Conservation (phyloP, 768 basidiomycete genomes). For the Grammothele lineata region DNA sequence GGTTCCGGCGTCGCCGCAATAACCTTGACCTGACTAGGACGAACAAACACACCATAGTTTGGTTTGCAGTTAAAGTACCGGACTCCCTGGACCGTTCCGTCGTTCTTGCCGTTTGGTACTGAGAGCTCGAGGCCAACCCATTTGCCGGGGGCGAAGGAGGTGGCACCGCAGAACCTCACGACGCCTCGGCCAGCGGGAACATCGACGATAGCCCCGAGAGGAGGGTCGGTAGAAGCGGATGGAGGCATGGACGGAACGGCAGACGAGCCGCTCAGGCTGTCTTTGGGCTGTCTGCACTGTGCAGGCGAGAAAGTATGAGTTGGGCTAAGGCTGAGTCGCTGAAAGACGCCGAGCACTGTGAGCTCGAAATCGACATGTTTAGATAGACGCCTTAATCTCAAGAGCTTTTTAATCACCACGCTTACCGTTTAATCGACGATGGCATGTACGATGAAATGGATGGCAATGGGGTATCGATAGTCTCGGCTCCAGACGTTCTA, state of each 20-base stretch:
- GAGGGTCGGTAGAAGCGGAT: constrained; percentile 33
- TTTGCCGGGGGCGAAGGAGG: constrained; percentile 82
- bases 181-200: constrained; percentile 78
- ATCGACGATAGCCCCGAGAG: constrained; percentile 73
- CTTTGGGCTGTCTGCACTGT: no score
- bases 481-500: no score
- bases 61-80: constrained; percentile 79
- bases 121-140: constrained; percentile 94
- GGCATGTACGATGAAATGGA: no score
- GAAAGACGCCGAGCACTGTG: no score
- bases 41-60: constrained; percentile 83
- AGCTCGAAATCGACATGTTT: no score
- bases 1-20: constrained; percentile 27
- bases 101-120: constrained; percentile 89
- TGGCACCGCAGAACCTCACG: constrained; percentile 81
- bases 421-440: no score
- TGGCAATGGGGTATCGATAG: no score
- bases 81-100: constrained; percentile 78
- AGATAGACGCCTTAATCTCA: no score
- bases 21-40: constrained; percentile 76
- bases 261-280: no score
- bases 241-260: constrained; percentile 36
- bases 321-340: no score
- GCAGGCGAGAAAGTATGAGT: no score
- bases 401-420: no score